A percentile compares a stretch with the other conserved stretches of the same genome.
Evolutionary conservation across 164 flowering plant species (phyloP).

Genomic region (Umbellularia californica): DNA sequence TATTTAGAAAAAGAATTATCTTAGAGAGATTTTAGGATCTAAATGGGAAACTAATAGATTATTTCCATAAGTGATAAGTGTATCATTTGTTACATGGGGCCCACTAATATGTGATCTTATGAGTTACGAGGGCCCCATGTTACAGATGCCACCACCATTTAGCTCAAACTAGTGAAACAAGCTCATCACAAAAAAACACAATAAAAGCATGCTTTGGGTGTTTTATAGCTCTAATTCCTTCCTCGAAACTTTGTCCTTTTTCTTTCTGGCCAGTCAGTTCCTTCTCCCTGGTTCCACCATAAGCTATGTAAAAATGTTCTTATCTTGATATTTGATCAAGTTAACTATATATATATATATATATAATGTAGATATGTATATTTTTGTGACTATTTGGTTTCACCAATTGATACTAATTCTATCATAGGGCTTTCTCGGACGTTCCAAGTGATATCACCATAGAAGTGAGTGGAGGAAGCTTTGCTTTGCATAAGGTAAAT

Average conservation of each 20-base stretch:
- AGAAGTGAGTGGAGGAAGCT: slow-evolving; percentile 55
- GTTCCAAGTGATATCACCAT: slow-evolving; percentile 81
- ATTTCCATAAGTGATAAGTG: too few relatives aligned
- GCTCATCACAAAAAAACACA: too few relatives aligned
- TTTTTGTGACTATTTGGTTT: slow-evolving; percentile 1
- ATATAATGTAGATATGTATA: too few relatives aligned
- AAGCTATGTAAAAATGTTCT: background rate
- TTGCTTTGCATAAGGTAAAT: slow-evolving; percentile 71
- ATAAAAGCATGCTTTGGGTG: background rate
- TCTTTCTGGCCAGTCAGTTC: background rate
- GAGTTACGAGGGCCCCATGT: too few relatives aligned
- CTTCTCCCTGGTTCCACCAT: background rate
- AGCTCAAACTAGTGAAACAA: too few relatives aligned
- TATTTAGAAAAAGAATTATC: too few relatives aligned
- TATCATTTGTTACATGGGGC: too few relatives aligned
- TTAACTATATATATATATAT: background rate
- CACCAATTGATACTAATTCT: slow-evolving; percentile 5
- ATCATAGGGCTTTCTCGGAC: slow-evolving; percentile 68
- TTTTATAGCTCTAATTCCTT: background rate
- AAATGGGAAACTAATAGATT: too few relatives aligned
- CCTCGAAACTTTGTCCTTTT: background rate
- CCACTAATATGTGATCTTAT: too few relatives aligned
- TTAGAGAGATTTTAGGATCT: too few relatives aligned
- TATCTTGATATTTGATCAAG: background rate
- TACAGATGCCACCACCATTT: too few relatives aligned